phyloP scores from a whole-genome alignment of 176 grass and related monocot genomes.

The Puccinellia tenuiflora region DNA sequence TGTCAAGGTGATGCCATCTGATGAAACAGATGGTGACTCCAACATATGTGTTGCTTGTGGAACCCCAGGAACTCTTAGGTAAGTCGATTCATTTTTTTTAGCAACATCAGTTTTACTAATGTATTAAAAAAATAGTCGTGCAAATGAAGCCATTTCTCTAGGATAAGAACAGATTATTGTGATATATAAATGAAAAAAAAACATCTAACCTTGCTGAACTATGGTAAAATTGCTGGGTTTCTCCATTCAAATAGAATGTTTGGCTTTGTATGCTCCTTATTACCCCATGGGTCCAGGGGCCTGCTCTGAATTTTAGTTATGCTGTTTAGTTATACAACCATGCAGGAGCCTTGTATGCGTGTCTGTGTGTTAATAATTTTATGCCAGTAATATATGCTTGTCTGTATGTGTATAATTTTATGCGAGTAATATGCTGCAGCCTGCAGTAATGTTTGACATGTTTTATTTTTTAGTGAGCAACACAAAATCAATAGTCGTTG shows the following conservation, averaged over 20 bases:
- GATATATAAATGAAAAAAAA: not conserved
- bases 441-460: not conserved
- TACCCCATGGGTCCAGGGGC: not conserved
- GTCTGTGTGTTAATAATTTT: not conserved
- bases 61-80: slow-evolving; percentile 54
- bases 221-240: not conserved
- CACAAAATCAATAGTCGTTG: not conserved
- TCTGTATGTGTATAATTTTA: not conserved
- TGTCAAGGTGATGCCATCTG: not conserved
- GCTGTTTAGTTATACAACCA: not conserved
- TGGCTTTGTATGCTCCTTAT: not conserved
- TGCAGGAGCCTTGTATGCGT: not conserved
- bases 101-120: not conserved
- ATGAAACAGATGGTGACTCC: slow-evolving; percentile 23
- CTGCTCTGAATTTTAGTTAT: not conserved
- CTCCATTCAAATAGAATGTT: not conserved
- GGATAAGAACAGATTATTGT: slow-evolving; percentile 2
- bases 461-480: not conserved
- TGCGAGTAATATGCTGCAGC: not conserved
- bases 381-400: not conserved
- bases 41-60: slow-evolving; percentile 49
- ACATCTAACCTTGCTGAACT: not conserved
- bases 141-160: not conserved
- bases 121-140: not conserved
- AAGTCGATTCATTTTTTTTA: slow-evolving; percentile 26